A percentile compares a stretch with the other conserved stretches of the same genome.
phyloP scores from a whole-genome alignment of 306 rosid genomes.

The Casuarina glauca region DNA sequence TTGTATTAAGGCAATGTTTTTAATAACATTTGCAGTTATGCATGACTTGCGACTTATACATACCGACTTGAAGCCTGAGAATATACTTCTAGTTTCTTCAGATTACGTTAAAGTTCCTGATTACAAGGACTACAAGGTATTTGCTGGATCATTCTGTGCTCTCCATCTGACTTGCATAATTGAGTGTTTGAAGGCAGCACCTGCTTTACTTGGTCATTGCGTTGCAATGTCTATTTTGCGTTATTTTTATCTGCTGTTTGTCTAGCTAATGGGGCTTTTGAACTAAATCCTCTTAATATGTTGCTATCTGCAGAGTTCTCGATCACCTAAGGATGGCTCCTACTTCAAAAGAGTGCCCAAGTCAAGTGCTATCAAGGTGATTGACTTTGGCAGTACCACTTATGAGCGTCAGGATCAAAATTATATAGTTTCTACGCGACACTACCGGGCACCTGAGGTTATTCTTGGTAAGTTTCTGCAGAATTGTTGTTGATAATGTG shows the following conservation, averaged over 20 bases:
- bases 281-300: not conserved
- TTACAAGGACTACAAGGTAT: conserved; percentile 55
- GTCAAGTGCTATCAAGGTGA: conserved; percentile 88
- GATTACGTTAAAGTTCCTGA: conserved; percentile 81
- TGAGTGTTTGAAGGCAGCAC: no score
- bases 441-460: conserved; percentile 97
- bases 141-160: not conserved
- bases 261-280: not conserved
- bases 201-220: not conserved
- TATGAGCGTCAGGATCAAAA: conserved; percentile 81
- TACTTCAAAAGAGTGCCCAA: conserved; percentile 84
- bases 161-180: not conserved
- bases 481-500: not conserved
- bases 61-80: conserved; percentile 95
- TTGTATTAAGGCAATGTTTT: conserved; percentile 1
- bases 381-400: conserved; percentile 97
- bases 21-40: conserved; percentile 65
- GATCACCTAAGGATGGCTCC: conserved; percentile 65
- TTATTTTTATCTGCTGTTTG: not conserved
- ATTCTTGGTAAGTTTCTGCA: conserved; percentile 58
- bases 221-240: not conserved
- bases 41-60: conserved; percentile 83
- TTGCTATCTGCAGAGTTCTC: conserved; percentile 50
- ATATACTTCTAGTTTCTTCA: conserved; percentile 65
- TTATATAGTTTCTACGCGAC: conserved; percentile 93